These are phyloP conservation scores for Cutaneotrichosporon sp. DNA, from an alignment of 1,284 basidiomycete species.

Conservation along the genomic window DNA sequence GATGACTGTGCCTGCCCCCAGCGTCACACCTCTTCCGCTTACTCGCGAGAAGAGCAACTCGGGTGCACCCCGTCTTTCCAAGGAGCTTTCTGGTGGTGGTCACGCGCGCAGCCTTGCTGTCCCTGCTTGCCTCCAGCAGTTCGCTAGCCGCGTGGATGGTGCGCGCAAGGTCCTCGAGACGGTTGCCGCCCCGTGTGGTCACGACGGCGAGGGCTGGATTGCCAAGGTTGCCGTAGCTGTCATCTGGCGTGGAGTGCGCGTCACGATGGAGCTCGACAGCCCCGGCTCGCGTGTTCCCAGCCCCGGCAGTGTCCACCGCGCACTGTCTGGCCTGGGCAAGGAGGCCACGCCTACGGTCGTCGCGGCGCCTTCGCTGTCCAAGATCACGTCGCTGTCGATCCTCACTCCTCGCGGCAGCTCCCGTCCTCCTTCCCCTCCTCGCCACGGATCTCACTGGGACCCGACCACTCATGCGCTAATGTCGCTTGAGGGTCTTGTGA, in stretches of 20 bases:
- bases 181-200: constrained; percentile 42
- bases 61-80: constrained; percentile 30
- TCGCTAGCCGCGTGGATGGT: constrained; percentile 45
- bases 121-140: constrained; percentile 42
- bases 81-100: constrained; percentile 36
- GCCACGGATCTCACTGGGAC: constrained; percentile 25
- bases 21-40: constrained; percentile 14
- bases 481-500: constrained; percentile 46
- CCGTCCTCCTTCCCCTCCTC: constrained; percentile 43
- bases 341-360: constrained; percentile 26
- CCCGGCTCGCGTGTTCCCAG: constrained; percentile 31
- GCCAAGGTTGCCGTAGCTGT: constrained; percentile 46
- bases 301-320: constrained; percentile 37
- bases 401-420: constrained; percentile 38
- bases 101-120: constrained; percentile 32
- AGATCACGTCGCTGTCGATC: constrained; percentile 37
- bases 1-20: constrained; percentile 27
- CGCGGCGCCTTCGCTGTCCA: constrained; percentile 31
- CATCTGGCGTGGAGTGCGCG: constrained; percentile 48
- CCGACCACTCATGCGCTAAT: constrained; percentile 41
- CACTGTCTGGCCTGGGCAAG: constrained; percentile 37
- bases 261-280: constrained; percentile 35
- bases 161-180: constrained; percentile 43
- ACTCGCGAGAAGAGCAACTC: constrained; percentile 31
- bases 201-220: constrained; percentile 49